phyloP scores from a whole-genome alignment of 2,329 filamentous ascomycete species.

The Colletotrichum tabaci region DNA sequence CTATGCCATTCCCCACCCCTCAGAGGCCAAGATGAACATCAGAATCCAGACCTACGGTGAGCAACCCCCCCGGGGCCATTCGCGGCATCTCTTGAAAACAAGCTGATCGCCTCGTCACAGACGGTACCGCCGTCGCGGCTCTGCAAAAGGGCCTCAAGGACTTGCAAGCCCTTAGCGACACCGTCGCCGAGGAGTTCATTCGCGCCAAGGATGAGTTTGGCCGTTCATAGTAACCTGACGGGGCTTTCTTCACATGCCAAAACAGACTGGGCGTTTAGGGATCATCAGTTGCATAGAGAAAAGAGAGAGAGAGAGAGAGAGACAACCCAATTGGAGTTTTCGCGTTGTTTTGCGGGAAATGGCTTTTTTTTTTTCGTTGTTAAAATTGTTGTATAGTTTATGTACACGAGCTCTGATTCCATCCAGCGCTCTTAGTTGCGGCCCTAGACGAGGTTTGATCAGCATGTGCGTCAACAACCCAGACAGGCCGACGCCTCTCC shows the following conservation, averaged over 20 bases:
- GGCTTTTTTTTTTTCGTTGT: background rate
- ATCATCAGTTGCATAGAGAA: conserved; percentile 26
- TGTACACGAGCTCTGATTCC: conserved; percentile 36
- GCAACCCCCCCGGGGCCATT: conserved; percentile 48
- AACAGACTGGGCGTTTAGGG: conserved; percentile 17
- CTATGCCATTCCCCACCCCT: conserved; percentile 97
- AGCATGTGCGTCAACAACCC: conserved; percentile 5
- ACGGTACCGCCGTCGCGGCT: conserved; percentile 85
- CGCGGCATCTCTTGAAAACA: background rate
- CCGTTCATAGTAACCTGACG: conserved; percentile 57
- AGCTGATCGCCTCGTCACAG: conserved; percentile 60
- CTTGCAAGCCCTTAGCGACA: conserved; percentile 91
- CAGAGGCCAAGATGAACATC: conserved; percentile 96
- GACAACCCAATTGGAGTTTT: conserved; percentile 14
- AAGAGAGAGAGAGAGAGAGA: conserved; percentile 21
- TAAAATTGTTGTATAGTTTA: conserved; percentile 32
- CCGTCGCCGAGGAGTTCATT: conserved; percentile 91
- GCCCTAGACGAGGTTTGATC: conserved; percentile 30
- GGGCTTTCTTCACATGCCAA: background rate
- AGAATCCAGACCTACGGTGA: conserved; percentile 97
- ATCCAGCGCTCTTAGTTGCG: conserved; percentile 44
- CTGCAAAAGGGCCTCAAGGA: conserved; percentile 92
- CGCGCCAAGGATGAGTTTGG: conserved; percentile 41
- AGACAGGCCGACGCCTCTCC: background rate
- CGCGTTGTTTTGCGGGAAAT: conserved; percentile 17